Conservation (phyloP, 148 eudicot species). For the Cornus florida region DNA sequence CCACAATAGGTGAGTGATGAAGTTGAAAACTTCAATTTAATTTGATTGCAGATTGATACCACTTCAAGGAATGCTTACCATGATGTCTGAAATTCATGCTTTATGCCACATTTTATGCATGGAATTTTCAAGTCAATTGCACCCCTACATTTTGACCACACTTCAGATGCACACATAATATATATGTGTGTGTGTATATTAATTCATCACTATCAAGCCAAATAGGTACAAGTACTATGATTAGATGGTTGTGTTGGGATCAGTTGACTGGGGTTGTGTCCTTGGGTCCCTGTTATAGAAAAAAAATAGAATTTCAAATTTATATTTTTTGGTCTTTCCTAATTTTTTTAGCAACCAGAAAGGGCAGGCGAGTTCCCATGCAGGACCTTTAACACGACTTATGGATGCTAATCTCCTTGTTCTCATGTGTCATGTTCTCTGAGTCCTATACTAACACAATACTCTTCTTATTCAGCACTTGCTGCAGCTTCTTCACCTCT, state of each 20-base stretch:
- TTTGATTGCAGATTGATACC: background rate
- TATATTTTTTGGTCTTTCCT: background rate
- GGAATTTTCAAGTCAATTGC: background rate
- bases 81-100: background rate
- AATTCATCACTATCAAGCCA: background rate
- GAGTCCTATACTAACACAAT: background rate
- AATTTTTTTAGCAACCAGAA: background rate
- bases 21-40: background rate
- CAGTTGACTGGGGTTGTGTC: background rate
- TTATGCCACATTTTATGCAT: background rate
- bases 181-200: background rate
- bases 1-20: constrained; percentile 75
- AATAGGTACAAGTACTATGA: background rate
- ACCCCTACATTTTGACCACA: background rate
- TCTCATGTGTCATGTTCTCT: background rate
- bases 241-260: background rate
- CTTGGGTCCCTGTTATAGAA: background rate
- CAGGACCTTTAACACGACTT: background rate
- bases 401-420: background rate
- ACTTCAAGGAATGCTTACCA: background rate
- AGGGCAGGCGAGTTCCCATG: background rate
- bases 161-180: background rate
- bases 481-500: constrained; percentile 99
- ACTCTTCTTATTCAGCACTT: constrained; percentile 56
- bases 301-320: background rate